phyloP scores from a whole-genome alignment of 352 stramenopile genomes.

The Hyaloperonospora brassicae region DNA sequence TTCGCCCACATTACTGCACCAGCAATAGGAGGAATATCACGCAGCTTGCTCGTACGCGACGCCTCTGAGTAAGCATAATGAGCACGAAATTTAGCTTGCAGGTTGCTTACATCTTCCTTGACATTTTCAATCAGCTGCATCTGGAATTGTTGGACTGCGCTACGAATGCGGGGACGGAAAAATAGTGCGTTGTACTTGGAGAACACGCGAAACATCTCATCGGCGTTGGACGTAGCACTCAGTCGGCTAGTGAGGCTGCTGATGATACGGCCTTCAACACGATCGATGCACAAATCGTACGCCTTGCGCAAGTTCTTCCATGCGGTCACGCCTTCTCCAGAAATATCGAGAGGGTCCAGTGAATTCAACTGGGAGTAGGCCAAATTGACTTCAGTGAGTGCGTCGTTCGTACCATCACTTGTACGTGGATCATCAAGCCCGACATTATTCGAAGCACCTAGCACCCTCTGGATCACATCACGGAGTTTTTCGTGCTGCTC shows the following conservation, averaged over 20 bases:
- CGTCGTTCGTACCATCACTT: constrained; percentile 68
- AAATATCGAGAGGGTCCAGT: constrained; percentile 82
- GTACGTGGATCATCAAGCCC: constrained; percentile 32
- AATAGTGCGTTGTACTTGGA: constrained; percentile 98
- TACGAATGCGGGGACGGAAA: constrained; percentile 90
- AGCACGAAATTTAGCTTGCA: constrained; percentile 92
- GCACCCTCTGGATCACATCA: constrained; percentile 80
- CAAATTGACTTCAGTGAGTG: constrained; percentile 81
- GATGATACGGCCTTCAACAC: constrained; percentile 89
- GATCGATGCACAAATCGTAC: constrained; percentile 89
- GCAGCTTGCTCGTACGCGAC: constrained; percentile 89
- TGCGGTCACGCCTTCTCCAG: constrained; percentile 60
- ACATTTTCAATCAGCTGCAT: constrained; percentile 98
- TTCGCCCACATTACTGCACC: constrained; percentile 99
- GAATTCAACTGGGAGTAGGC: constrained; percentile 80
- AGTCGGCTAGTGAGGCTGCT: constrained; percentile 83
- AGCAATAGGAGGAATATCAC: constrained; percentile 96
- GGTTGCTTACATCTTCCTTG: constrained; percentile 91
- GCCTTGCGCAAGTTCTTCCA: constrained; percentile 86
- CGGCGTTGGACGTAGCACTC: constrained; percentile 85
- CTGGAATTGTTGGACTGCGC: constrained; percentile 98
- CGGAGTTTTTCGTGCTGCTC: constrained; percentile 87
- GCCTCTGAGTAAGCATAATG: constrained; percentile 96
- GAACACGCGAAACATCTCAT: constrained; percentile 96
- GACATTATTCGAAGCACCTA: constrained; percentile 41